Evolutionary conservation across 345 rosid species (phyloP).

Genomic region (Noccaea bulbosa): DNA sequence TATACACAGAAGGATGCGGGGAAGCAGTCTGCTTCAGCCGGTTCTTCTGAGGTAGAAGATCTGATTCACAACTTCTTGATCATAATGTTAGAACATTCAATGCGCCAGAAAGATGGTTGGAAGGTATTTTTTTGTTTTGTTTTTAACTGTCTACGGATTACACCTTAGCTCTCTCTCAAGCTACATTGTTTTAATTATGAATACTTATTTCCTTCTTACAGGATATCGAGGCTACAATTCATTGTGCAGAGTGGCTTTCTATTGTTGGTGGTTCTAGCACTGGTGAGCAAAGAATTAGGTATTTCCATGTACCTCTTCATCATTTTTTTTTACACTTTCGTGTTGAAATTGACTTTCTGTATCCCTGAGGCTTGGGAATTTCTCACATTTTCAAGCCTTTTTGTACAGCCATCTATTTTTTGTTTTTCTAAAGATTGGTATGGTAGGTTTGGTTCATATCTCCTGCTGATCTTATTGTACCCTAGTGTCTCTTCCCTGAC

Average conservation of each 20-base stretch:
- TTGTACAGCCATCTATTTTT: constrained; percentile 21
- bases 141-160: not conserved
- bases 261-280: constrained; percentile 98
- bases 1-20: constrained; percentile 71
- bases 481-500: constrained; percentile 27
- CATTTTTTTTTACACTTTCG: constrained; percentile 6
- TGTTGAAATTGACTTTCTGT: constrained; percentile 20
- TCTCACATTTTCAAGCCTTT: constrained; percentile 24
- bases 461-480: constrained; percentile 26
- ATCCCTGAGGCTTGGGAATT: constrained; percentile 12
- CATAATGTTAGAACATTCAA: constrained; percentile 94
- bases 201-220: constrained; percentile 50
- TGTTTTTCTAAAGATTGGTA: constrained; percentile 21
- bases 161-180: constrained; percentile 22
- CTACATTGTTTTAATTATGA: constrained; percentile 28
- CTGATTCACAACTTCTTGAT: constrained; percentile 88
- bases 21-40: constrained; percentile 54
- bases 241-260: constrained; percentile 99
- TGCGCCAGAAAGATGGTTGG: constrained; percentile 99
- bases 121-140: constrained; percentile 55
- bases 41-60: constrained; percentile 83
- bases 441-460: constrained; percentile 31
- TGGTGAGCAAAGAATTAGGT: constrained; percentile 95
- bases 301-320: constrained; percentile 30
- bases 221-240: constrained; percentile 99